These are phyloP conservation scores for Exophiala calicioides DNA, from an alignment of 2,329 filamentous ascomycete species.

Conservation along the genomic window DNA sequence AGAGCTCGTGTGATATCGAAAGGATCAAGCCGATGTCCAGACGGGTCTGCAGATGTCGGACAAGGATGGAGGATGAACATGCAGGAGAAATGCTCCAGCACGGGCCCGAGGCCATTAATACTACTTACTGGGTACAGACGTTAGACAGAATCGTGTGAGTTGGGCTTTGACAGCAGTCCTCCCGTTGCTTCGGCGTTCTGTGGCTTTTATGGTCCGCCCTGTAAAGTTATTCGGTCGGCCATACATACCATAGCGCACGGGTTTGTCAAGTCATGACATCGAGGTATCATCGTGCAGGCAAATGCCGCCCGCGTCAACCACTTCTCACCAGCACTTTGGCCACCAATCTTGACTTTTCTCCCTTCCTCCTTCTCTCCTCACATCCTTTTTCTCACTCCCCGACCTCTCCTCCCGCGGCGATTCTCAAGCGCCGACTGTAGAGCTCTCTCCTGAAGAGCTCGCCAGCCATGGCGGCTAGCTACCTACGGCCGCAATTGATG, in stretches of 20 bases:
- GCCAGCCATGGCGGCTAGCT: slow-evolving; percentile 29
- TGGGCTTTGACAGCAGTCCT: no score
- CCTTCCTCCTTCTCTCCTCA: slow-evolving; percentile 1
- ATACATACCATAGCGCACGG: background rate
- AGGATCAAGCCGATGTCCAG: background rate
- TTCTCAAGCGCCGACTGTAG: slow-evolving; percentile 3
- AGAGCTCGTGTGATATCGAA: background rate
- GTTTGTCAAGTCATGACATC: slow-evolving; percentile 20
- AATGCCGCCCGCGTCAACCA: slow-evolving; percentile 26
- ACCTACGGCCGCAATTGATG: slow-evolving; percentile 29
- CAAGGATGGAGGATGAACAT: background rate
- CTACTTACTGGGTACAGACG: background rate
- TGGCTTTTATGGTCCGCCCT: no score
- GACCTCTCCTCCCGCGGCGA: background rate
- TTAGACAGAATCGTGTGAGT: no score
- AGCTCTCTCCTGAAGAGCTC: slow-evolving; percentile 5
- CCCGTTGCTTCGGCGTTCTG: no score
- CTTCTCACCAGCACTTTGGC: slow-evolving; percentile 4
- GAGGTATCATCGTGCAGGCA: slow-evolving; percentile 18
- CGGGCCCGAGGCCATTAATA: no score
- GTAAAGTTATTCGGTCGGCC: background rate
- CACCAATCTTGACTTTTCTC: slow-evolving; percentile 6
- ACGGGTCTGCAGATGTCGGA: no score
- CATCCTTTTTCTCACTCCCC: slow-evolving; percentile 3
- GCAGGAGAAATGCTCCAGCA: no score